Conservation (phyloP, 2,329 filamentous ascomycete species). For the Penicillium sumatraense region DNA sequence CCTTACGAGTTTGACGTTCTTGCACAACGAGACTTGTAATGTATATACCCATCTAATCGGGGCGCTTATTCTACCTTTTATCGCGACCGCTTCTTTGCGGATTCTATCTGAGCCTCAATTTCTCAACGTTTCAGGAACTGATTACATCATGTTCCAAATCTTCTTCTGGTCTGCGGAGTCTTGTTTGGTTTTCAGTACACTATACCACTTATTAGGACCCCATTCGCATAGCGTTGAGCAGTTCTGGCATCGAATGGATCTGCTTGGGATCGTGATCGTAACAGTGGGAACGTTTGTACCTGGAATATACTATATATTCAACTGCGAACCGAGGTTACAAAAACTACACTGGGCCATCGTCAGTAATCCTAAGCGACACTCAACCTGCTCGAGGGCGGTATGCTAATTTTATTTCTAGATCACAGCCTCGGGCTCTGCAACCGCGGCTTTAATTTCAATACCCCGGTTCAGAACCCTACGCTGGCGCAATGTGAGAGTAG, state of each 20-base stretch:
- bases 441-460: no score
- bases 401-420: no score
- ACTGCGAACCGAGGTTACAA: background rate
- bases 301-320: background rate
- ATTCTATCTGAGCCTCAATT: background rate
- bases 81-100: background rate
- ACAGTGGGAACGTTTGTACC: background rate
- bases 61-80: background rate
- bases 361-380: no score
- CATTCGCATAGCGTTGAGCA: slow-evolving; percentile 30
- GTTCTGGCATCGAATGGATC: slow-evolving; percentile 29
- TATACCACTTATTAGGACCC: slow-evolving; percentile 32
- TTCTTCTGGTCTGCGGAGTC: background rate
- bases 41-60: background rate
- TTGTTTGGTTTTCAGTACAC: background rate
- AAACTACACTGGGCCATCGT: background rate
- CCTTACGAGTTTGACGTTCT: background rate
- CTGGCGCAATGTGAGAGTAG: no score
- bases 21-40: background rate
- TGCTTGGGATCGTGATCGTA: background rate
- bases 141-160: background rate
- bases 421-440: no score
- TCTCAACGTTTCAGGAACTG: background rate
- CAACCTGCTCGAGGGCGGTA: no score
- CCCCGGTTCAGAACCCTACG: no score